Evolutionary conservation across 2,329 filamentous ascomycete species (phyloP), one percentile per base, ranked within the genome.

Genomic region (Aspergillus costaricaensis): DNA sequence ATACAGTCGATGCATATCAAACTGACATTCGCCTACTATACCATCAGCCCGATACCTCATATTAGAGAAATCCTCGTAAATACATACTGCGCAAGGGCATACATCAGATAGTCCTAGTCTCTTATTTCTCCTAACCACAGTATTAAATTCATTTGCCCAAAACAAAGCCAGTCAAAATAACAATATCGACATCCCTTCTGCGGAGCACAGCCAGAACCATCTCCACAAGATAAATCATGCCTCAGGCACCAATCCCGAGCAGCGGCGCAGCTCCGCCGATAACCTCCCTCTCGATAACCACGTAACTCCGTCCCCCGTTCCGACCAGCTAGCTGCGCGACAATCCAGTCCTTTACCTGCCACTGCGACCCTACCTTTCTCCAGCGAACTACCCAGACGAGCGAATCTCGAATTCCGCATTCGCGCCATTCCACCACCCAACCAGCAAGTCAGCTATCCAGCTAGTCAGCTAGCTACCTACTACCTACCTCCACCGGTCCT

Each of bases 261-360:
- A 7, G 15, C 53, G 39, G 53, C 41, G 23, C 27, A 47, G 53
- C 53, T 55, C 53, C 53, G 53, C 53, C 39, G 53, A 55, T 55
- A 55, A 55, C 53, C 32, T 39, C 52, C 19, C 41, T 32, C 39
- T 55, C 53, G 53, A 55, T 55, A 55, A 55, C 53, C 53, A 55
- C 36, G 39, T 43, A 43, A 44, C 41, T 19, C 41, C 52, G 27
- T 55, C 21, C 39, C 36, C 23, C 39, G 39, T 7, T 23, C 41
- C 25, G 25, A 44, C 53, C 53, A 44, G 53, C 41, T 23, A 44
- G 53, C 53, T 23, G 36, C 53, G 53, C 52, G 38, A 32, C 41
- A 43, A 44, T 47, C 15, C 27, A 30, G 27, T 27, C 39, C 15
- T 6, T 21, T 43, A 54, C 5, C 12, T 36, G 5, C 32, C 12